These are phyloP conservation scores for Trichoderma sp. DNA, from an alignment of 2,329 filamentous ascomycete species.

Conservation along the genomic window DNA sequence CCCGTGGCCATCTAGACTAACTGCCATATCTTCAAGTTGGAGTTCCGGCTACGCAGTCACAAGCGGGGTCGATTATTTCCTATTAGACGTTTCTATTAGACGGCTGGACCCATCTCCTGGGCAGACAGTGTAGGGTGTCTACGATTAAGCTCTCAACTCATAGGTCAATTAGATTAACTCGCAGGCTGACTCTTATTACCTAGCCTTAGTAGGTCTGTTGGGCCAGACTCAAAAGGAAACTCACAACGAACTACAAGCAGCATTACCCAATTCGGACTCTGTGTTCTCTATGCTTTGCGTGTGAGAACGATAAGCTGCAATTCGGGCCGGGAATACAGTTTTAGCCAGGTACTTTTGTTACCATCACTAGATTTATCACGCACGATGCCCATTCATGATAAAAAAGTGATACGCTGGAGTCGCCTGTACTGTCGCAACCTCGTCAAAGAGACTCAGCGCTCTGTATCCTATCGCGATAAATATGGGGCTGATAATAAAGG, in stretches of 20 bases:
- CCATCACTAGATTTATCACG: background rate
- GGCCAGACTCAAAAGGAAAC: conserved; percentile 2
- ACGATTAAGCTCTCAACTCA: background rate
- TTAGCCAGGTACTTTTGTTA: no score
- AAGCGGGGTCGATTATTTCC: background rate
- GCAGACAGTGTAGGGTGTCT: background rate
- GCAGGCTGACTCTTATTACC: background rate
- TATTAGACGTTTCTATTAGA: background rate
- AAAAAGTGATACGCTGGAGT: background rate
- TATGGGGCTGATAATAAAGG: conserved; percentile 32
- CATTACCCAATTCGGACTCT: background rate
- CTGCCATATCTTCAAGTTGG: background rate
- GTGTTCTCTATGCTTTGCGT: background rate
- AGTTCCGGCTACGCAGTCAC: background rate
- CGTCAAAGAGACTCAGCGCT: background rate
- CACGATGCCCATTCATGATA: background rate
- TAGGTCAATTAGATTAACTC: background rate
- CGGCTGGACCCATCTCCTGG: background rate
- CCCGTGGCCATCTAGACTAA: background rate
- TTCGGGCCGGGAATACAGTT: background rate
- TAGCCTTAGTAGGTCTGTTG: background rate
- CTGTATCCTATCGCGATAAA: background rate
- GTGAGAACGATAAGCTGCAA: background rate
- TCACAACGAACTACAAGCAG: conserved; percentile 1
- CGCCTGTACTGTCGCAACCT: background rate